phyloP scores from a whole-genome alignment of 2,329 filamentous ascomycete genomes.

The Aspergillus sp. region DNA sequence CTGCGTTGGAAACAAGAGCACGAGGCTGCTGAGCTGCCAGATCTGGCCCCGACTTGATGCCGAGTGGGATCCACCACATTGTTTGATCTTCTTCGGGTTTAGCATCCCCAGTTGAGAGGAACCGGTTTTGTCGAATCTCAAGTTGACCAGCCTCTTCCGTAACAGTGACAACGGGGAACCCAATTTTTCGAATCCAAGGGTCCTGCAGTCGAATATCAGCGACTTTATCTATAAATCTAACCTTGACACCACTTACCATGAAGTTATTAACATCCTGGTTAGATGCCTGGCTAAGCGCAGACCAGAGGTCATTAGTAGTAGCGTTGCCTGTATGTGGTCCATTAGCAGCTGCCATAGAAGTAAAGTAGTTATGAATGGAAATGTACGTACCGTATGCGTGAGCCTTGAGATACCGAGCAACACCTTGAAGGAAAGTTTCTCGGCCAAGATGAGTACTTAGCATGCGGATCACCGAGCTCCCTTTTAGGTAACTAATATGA shows the following conservation, averaged over 20 bases:
- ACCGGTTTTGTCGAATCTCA: conserved; percentile 79
- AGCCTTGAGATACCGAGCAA: conserved; percentile 82
- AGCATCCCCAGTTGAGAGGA: conserved; percentile 87
- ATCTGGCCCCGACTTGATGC: conserved; percentile 72
- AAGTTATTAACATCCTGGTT: conserved; percentile 81
- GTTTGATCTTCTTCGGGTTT: conserved; percentile 89
- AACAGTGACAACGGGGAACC: conserved; percentile 86
- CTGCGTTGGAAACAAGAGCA: conserved; percentile 73
- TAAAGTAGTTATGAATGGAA: not conserved
- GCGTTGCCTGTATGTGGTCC: conserved; percentile 60
- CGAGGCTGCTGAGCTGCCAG: conserved; percentile 62
- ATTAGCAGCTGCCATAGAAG: not conserved
- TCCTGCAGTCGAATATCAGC: conserved; percentile 44
- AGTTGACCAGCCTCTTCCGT: conserved; percentile 82
- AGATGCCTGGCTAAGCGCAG: conserved; percentile 80
- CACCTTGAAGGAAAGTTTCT: conserved; percentile 85
- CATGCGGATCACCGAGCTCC: conserved; percentile 96
- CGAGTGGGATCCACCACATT: conserved; percentile 92
- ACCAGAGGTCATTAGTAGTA: conserved; percentile 88
- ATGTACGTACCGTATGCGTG: conserved; percentile 70
- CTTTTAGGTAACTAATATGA: conserved; percentile 93
- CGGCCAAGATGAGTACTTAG: conserved; percentile 84
- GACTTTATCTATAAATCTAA: not conserved
- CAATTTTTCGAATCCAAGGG: conserved; percentile 93
- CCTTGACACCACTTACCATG: conserved; percentile 58